A percentile compares a stretch with the other conserved stretches of the same genome.
Conservation (phyloP, 1,139 yeast species). For the Blastobotrys indianensis region DNA sequence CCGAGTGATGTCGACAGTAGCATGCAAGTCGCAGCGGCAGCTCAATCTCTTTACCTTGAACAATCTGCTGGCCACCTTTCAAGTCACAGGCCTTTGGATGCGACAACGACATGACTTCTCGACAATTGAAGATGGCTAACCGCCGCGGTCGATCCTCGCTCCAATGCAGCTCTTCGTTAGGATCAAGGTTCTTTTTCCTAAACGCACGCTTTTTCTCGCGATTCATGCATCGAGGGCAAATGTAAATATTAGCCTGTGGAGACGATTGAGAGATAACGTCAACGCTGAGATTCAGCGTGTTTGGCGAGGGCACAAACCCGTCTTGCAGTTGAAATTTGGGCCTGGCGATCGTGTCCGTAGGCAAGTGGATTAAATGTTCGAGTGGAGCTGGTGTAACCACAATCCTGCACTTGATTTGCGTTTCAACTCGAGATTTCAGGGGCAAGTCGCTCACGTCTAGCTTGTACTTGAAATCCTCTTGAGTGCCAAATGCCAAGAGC, state of each 20-base stretch:
- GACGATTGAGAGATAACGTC: conserved; percentile 37
- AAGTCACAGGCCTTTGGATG: conserved; percentile 22
- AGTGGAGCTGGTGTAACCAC: conserved; percentile 75
- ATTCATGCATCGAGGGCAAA: conserved; percentile 81
- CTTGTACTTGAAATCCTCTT: conserved; percentile 42
- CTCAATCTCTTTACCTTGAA: conserved; percentile 48
- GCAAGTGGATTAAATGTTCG: conserved; percentile 66
- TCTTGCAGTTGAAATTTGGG: conserved; percentile 61
- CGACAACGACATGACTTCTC: conserved; percentile 75
- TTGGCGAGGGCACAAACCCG: conserved; percentile 31
- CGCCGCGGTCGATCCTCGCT: conserved; percentile 66
- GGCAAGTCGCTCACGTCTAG: conserved; percentile 63
- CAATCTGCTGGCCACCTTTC: conserved; percentile 17
- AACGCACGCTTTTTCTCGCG: conserved; percentile 92
- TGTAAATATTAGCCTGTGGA: conserved; percentile 53
- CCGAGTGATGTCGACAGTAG: conserved; percentile 92
- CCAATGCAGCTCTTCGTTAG: conserved; percentile 70
- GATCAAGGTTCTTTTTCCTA: conserved; percentile 59
- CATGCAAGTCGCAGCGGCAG: conserved; percentile 85
- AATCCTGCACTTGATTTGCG: conserved; percentile 77
- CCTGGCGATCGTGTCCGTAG: conserved; percentile 81
- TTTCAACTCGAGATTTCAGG: conserved; percentile 80
- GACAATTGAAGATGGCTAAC: conserved; percentile 85
- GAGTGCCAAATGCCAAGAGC: conserved; percentile 1
- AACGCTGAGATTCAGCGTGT: conserved; percentile 32